Conservation (phyloP, 2,329 filamentous ascomycete species). For the Aspergillus sp. region DNA sequence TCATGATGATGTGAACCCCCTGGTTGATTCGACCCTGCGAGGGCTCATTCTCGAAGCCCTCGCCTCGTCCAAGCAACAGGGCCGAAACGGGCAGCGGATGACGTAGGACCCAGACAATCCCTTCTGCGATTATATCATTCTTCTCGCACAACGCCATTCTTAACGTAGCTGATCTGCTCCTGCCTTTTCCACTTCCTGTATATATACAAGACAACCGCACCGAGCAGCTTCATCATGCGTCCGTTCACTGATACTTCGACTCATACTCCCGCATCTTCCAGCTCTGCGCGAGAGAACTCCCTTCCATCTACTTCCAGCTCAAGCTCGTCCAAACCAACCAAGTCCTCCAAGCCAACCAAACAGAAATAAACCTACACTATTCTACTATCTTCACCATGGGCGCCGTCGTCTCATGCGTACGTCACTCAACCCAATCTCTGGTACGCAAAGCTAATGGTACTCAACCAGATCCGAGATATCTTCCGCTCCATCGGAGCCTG, state of each 20-base stretch:
- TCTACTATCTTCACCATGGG: constrained; percentile 60
- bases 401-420: constrained; percentile 79
- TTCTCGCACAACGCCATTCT: no score
- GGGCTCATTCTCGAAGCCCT: no score
- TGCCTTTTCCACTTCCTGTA: neutral
- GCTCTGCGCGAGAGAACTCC: constrained; percentile 13
- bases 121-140: no score
- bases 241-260: constrained; percentile 27
- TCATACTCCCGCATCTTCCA: constrained; percentile 29
- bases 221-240: constrained; percentile 19
- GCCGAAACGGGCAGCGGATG: no score
- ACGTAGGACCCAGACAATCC: no score
- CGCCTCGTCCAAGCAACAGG: no score
- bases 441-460: constrained; percentile 10
- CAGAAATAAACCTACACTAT: constrained; percentile 2
- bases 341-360: constrained; percentile 8
- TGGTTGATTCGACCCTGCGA: no score
- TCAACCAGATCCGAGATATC: constrained; percentile 53
- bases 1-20: no score
- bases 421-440: constrained; percentile 26
- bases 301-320: constrained; percentile 11
- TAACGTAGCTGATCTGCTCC: neutral
- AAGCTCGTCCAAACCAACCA: constrained; percentile 11
- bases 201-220: constrained; percentile 3
- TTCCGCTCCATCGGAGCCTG: constrained; percentile 63